Conservation (phyloP, 1,284 basidiomycete genomes). For the Puccinia horiana region DNA sequence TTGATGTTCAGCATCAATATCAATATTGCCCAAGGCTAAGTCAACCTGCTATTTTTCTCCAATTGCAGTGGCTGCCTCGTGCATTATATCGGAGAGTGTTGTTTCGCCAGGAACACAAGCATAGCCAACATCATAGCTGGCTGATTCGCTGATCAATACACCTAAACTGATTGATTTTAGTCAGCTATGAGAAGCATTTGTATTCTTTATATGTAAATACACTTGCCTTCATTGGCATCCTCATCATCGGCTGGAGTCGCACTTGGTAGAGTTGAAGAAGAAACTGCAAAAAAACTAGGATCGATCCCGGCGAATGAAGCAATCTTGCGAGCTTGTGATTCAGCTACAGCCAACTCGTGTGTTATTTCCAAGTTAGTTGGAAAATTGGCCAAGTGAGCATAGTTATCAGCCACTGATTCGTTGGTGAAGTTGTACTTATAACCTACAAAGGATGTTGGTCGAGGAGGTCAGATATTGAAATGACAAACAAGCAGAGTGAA, state of each 20-base stretch:
- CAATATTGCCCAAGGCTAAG: not conserved
- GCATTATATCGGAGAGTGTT: not conserved
- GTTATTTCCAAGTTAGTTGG: constrained; percentile 20
- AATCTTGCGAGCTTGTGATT: constrained; percentile 20
- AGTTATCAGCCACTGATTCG: not conserved
- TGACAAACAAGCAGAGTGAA: too few species aligned
- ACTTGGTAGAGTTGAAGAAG: not conserved
- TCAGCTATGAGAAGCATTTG: not conserved
- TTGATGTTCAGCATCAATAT: not conserved
- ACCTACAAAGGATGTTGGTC: not conserved
- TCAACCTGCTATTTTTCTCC: constrained; percentile 17
- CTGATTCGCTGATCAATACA: constrained; percentile 2
- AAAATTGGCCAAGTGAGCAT: constrained; percentile 1
- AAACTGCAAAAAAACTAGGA: not conserved
- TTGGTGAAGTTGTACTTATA: constrained; percentile 28
- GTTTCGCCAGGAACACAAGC: not conserved
- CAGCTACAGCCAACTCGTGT: constrained; percentile 8
- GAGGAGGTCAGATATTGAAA: not conserved
- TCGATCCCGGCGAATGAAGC: constrained; percentile 7
- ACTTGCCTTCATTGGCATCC: constrained; percentile 22
- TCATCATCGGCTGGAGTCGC: not conserved
- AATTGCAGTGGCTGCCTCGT: constrained; percentile 12
- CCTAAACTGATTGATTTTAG: not conserved
- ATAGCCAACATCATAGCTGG: constrained; percentile 11
- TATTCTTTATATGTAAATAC: not conserved